These are phyloP conservation scores for Cutaneotrichosporon daszewskae DNA, from an alignment of 1,284 basidiomycete genomes.

Conservation along the genomic window DNA sequence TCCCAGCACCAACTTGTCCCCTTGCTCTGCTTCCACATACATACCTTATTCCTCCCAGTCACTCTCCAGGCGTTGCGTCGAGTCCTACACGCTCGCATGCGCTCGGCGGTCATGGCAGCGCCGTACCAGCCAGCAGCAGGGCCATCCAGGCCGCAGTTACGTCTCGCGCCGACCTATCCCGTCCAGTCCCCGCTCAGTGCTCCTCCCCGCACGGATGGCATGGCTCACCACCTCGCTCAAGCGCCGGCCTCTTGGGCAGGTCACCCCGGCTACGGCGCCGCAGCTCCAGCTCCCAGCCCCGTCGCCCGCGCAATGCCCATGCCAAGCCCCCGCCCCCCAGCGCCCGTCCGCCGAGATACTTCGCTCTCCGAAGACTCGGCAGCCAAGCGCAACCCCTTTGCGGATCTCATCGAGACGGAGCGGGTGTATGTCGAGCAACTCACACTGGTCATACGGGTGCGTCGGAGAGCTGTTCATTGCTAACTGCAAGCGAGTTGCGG, in stretches of 20 bases:
- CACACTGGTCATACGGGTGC: slow-evolving; percentile 80
- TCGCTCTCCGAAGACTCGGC: neutral
- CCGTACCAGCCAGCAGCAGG: slow-evolving; percentile 16
- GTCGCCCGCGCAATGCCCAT: slow-evolving; percentile 2
- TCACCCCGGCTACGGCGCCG: too few relatives aligned
- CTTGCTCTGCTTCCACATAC: too few relatives aligned
- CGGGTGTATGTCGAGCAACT: slow-evolving; percentile 87
- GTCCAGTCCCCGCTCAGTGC: too few relatives aligned
- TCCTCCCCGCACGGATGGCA: too few relatives aligned
- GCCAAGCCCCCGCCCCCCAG: neutral
- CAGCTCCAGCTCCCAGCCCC: too few relatives aligned
- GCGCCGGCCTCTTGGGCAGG: too few relatives aligned
- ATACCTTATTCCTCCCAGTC: too few relatives aligned
- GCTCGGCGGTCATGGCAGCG: slow-evolving; percentile 16
- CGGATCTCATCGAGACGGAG: slow-evolving; percentile 91
- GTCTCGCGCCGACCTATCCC: too few relatives aligned
- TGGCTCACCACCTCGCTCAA: too few relatives aligned
- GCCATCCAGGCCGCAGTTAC: slow-evolving; percentile 16
- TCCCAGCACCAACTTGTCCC: too few relatives aligned
- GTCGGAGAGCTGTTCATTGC: slow-evolving; percentile 30
- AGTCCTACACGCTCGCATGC: slow-evolving; percentile 1
- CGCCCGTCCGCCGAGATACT: neutral
- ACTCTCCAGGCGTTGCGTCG: too few relatives aligned
- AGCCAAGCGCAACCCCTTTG: slow-evolving; percentile 63
- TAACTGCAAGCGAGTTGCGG: slow-evolving; percentile 73